A percentile compares a stretch with the other conserved stretches of the same genome.
These are phyloP conservation scores for Penicillium egyptiacum DNA, from an alignment of 495 filamentous ascomycete species.

Conservation along the genomic window DNA sequence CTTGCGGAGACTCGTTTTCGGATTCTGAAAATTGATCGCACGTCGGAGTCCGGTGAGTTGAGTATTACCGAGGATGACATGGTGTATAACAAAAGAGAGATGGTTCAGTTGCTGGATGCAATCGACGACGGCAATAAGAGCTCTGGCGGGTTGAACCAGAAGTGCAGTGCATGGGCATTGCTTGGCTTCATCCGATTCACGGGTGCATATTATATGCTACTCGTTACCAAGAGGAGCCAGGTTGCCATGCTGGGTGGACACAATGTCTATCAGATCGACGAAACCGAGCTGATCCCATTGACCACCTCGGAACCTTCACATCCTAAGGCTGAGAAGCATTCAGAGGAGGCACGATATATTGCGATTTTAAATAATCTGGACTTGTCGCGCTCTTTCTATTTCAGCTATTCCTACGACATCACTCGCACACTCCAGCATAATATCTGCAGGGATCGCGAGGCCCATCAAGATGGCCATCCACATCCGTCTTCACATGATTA, in stretches of 20 bases:
- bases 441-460: conserved; percentile 75
- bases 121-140: conserved; percentile 95
- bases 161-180: conserved; percentile 89
- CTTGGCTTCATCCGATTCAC: conserved; percentile 96
- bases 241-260: conserved; percentile 96
- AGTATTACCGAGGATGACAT: conserved; percentile 90
- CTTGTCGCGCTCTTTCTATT: conserved; percentile 88
- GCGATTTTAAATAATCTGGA: conserved; percentile 89
- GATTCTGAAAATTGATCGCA: conserved; percentile 92
- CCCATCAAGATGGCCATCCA: conserved; percentile 60
- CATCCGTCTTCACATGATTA: conserved; percentile 62
- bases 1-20: conserved; percentile 82
- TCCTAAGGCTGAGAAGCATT: conserved; percentile 74
- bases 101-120: conserved; percentile 86
- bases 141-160: conserved; percentile 86
- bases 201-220: conserved; percentile 93
- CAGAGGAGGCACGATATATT: conserved; percentile 87
- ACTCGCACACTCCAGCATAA: conserved; percentile 92
- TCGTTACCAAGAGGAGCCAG: conserved; percentile 93
- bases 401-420: conserved; percentile 97
- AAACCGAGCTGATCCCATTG: conserved; percentile 88
- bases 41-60: conserved; percentile 75
- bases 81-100: conserved; percentile 88
- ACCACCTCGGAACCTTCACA: conserved; percentile 62
- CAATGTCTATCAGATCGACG: conserved; percentile 92